These are phyloP conservation scores for Sporothrix sp. DNA, from an alignment of 2,329 filamentous ascomycete genomes.

Conservation along the genomic window DNA sequence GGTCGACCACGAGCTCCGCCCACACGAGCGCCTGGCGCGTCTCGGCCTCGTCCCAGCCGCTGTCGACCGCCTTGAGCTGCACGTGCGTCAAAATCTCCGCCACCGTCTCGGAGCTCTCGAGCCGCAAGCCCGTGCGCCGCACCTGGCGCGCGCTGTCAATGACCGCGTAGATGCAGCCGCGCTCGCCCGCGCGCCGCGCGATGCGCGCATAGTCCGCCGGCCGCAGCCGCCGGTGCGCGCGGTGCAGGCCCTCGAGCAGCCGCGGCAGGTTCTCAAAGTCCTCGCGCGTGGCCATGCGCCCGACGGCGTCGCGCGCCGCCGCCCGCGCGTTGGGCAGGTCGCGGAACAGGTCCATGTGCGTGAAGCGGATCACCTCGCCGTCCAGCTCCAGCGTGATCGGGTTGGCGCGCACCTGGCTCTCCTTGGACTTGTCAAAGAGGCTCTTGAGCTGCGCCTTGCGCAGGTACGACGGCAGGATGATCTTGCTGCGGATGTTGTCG, in stretches of 20 bases:
- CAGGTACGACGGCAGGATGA: constrained; percentile 54
- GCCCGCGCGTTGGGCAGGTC: constrained; percentile 35
- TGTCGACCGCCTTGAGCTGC: constrained; percentile 33
- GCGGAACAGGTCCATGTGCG: constrained; percentile 32
- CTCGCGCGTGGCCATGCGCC: constrained; percentile 35
- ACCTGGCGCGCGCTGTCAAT: constrained; percentile 41
- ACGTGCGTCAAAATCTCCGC: constrained; percentile 30
- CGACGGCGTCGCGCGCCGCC: constrained; percentile 30
- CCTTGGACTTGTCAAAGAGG: constrained; percentile 39
- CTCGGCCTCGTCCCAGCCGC: constrained; percentile 25
- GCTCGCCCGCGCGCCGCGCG: constrained; percentile 31
- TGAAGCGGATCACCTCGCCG: constrained; percentile 44
- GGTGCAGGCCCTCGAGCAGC: constrained; percentile 40
- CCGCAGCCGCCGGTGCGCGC: constrained; percentile 30
- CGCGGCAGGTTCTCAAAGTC: constrained; percentile 45
- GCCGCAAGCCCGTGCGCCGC: constrained; percentile 35
- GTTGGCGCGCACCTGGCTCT: constrained; percentile 41
- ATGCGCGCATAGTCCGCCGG: constrained; percentile 29
- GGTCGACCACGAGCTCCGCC: constrained; percentile 38
- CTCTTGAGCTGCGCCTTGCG: constrained; percentile 41
- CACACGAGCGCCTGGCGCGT: constrained; percentile 36
- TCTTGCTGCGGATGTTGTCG: constrained; percentile 42
- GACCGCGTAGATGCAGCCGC: constrained; percentile 35
- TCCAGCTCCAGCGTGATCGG: constrained; percentile 50
- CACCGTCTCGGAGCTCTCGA: constrained; percentile 34